Conservation (phyloP, 805 yeast species). For the Pichia rugopelliculosa region DNA sequence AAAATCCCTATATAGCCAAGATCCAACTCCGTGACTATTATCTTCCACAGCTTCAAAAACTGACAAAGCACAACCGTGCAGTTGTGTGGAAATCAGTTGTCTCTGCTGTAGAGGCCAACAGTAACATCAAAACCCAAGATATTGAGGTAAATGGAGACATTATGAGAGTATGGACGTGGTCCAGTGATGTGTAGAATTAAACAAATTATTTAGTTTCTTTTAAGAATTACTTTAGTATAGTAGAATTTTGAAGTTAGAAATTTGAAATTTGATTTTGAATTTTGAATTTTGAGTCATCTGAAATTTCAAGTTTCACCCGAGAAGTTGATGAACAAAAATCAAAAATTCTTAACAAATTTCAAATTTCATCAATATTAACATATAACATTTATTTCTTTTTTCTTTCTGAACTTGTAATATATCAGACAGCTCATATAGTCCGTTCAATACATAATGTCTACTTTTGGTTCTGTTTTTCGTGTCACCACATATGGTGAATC, state of each 20-base stretch:
- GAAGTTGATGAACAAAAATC: too few relatives aligned
- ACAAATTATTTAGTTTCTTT: too few relatives aligned
- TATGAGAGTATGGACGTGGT: slow-evolving; percentile 85
- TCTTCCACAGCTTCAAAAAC: slow-evolving; percentile 24
- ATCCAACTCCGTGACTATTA: slow-evolving; percentile 67
- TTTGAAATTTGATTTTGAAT: too few relatives aligned
- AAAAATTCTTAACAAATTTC: too few relatives aligned
- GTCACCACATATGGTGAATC: slow-evolving; percentile 98
- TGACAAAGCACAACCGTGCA: slow-evolving; percentile 33
- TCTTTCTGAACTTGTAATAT: not conserved
- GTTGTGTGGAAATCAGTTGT: slow-evolving; percentile 54
- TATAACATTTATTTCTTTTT: not conserved
- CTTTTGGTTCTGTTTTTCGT: slow-evolving; percentile 55
- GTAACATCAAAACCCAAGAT: slow-evolving; percentile 54
- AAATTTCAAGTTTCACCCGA: too few relatives aligned
- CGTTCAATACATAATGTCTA: slow-evolving; percentile 43
- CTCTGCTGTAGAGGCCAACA: slow-evolving; percentile 51
- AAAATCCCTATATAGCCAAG: slow-evolving; percentile 46
- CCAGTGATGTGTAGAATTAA: slow-evolving; percentile 38
- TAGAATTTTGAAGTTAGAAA: too few relatives aligned
- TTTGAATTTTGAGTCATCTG: too few relatives aligned
- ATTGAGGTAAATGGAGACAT: slow-evolving; percentile 82
- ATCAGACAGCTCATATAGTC: not conserved
- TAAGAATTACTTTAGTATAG: too few relatives aligned
- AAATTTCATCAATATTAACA: too few relatives aligned